Evolutionary conservation across 805 yeast species (phyloP), one percentile per base, ranked within the genome.

Genomic region (Candida endomychidarum): DNA sequence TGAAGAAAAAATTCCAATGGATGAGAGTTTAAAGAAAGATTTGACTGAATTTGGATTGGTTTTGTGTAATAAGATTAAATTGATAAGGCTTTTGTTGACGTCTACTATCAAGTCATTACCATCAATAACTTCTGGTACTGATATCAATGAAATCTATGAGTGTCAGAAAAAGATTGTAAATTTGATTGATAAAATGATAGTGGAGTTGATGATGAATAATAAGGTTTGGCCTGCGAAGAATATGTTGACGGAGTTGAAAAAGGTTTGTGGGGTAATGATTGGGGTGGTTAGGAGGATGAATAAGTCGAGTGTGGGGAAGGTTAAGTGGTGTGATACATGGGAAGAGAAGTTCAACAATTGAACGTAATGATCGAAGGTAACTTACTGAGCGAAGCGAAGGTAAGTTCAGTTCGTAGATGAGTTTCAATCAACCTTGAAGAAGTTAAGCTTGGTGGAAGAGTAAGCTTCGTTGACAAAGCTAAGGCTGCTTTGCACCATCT

Each of bases 51-150:
- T 69, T 47, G 72, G 79, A 4, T 59, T 68, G 43, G 53, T 36
- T 17, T 81, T 86, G 83, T 54, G 67, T 4, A 62, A 59, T 20
- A 79, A 78, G 46, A 58, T 80, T 46, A 78, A 77, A 46, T 52
- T 85, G 51, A 60, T 83, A 7, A 81, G 77, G 50, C 56, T 84
- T 2, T 57, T 86, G 14, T 54, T 83, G n/a, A 59, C 75, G 1
- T 77, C 87, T 2, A 65, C 82, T 35, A 66, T 67, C 34, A 82
- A 78, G 51, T 76, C 86, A 0, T 65, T 83, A 23, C 80, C 84
- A 4, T 47, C 62, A 44, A 57, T 47, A 41, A 67, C 61, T 19
- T 38, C 56, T 6, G 81, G 81, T 1, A 49, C 57, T 7, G 57
- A 63, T 5, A 59, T 81, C 12, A 83, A 83, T 52, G 48, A 49